Percentiles rank a stretch among this genome's conserved stretches.
phyloP scores from a whole-genome alignment of 305 asterid genomes.

The Fraxinus nigra region DNA sequence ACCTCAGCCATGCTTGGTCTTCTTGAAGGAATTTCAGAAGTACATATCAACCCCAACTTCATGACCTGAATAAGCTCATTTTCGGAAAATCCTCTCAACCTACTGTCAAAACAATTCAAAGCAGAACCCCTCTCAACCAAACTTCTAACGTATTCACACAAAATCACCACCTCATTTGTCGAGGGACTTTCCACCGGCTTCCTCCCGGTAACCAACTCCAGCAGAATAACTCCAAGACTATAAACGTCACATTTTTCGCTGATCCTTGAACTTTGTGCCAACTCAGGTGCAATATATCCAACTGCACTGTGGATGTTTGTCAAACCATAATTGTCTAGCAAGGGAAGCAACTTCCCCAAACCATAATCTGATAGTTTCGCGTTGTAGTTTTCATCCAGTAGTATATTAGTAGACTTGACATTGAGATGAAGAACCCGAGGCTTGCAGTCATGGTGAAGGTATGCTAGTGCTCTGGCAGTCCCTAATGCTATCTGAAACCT shows the following conservation, averaged over 20 bases:
- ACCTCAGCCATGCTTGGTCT: conserved; percentile 98
- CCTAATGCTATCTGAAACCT: conserved; percentile 77
- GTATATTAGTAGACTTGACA: conserved; percentile 74
- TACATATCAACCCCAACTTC: conserved; percentile 83
- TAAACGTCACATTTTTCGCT: conserved; percentile 85
- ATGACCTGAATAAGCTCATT: conserved; percentile 84
- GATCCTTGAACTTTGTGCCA: conserved; percentile 65
- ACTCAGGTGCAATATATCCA: conserved; percentile 91
- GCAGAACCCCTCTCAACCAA: conserved; percentile 64
- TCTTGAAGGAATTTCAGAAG: conserved; percentile 57
- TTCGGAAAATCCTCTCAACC: conserved; percentile 65
- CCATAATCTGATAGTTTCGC: conserved; percentile 77
- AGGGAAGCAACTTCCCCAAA: conserved; percentile 61
- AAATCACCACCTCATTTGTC: conserved; percentile 62
- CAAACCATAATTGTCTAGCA: conserved; percentile 48
- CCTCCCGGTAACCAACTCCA: conserved; percentile 85
- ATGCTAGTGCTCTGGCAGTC: conserved; percentile 68
- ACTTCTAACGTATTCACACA: conserved; percentile 69
- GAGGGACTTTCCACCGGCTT: conserved; percentile 74
- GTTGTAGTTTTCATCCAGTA: conserved; percentile 51
- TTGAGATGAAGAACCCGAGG: conserved; percentile 81
- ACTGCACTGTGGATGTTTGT: conserved; percentile 72
- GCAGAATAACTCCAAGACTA: conserved; percentile 71
- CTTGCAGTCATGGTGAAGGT: conserved; percentile 88
- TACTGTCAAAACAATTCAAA: conserved; percentile 61